Evolutionary conservation across 768 basidiomycete genomes (phyloP).

Genomic region (Suillus discolor): DNA sequence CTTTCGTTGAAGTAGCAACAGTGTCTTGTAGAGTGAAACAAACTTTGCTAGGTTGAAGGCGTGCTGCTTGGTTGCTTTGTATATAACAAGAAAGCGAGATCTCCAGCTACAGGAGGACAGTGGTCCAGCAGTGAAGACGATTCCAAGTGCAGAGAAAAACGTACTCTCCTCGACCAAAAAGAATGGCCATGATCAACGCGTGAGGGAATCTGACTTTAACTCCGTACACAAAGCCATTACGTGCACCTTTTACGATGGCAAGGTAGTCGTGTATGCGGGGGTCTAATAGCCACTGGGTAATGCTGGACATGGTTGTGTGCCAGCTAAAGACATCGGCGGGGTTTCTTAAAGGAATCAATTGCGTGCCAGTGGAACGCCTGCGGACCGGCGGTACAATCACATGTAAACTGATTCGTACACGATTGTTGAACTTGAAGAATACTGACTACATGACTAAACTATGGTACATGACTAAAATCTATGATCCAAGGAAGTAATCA

Average conservation of each 20-base stretch:
- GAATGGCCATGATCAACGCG: slow-evolving; percentile 93
- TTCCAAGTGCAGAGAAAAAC: slow-evolving; percentile 34
- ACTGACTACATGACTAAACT: not conserved
- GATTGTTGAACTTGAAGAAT: not conserved
- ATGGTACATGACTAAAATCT: slow-evolving; percentile 3
- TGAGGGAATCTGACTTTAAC: slow-evolving; percentile 94
- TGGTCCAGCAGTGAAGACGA: slow-evolving; percentile 13
- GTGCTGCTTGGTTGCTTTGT: slow-evolving; percentile 86
- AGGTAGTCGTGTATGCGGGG: slow-evolving; percentile 89
- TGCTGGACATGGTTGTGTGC: slow-evolving; percentile 23
- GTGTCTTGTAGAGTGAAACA: slow-evolving; percentile 88
- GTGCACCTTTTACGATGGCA: slow-evolving; percentile 91
- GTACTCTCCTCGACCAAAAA: slow-evolving; percentile 91
- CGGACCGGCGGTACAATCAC: slow-evolving; percentile 27
- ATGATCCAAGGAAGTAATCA: slow-evolving; percentile 41
- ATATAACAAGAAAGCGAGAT: slow-evolving; percentile 67
- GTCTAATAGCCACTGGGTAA: slow-evolving; percentile 40
- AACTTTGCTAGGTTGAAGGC: slow-evolving; percentile 92
- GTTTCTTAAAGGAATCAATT: not conserved
- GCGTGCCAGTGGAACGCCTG: not conserved
- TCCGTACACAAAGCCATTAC: slow-evolving; percentile 89
- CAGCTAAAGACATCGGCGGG: not conserved
- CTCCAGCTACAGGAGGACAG: slow-evolving; percentile 57
- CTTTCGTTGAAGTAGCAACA: slow-evolving; percentile 82
- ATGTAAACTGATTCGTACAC: slow-evolving; percentile 14